Conservation (phyloP, 2,329 filamentous ascomycete genomes). For the Zymoseptoria crescenta region DNA sequence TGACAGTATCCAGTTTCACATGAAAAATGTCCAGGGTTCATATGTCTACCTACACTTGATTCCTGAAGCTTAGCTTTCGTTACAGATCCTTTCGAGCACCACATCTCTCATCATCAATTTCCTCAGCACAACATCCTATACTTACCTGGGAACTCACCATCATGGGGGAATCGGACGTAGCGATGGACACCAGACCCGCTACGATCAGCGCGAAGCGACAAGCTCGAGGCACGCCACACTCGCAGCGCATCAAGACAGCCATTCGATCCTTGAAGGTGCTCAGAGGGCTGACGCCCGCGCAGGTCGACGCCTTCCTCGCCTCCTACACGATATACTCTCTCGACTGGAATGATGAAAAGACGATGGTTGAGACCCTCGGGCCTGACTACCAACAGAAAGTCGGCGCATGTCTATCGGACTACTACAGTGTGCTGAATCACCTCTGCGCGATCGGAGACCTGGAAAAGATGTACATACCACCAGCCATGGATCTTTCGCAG, state of each 20-base stretch:
- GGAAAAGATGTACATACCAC: slow-evolving; percentile 27
- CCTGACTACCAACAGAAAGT: slow-evolving; percentile 22
- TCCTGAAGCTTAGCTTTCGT: background rate
- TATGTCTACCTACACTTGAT: background rate
- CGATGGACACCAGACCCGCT: background rate
- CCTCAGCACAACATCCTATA: background rate
- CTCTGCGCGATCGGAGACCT: slow-evolving; percentile 25
- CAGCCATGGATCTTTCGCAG: slow-evolving; percentile 18
- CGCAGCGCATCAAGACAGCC: slow-evolving; percentile 20
- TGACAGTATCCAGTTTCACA: background rate
- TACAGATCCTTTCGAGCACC: background rate
- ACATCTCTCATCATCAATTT: background rate
- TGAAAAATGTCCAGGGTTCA: background rate
- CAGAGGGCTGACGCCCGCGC: slow-evolving; percentile 17
- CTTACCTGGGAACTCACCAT: background rate
- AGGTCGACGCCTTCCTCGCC: slow-evolving; percentile 25
- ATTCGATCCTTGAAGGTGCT: slow-evolving; percentile 21
- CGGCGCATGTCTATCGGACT: slow-evolving; percentile 22
- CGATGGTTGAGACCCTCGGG: slow-evolving; percentile 22
- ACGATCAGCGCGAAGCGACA: slow-evolving; percentile 2
- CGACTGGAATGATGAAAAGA: slow-evolving; percentile 24
- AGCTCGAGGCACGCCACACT: slow-evolving; percentile 7
- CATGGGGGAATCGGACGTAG: background rate
- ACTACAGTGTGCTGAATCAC: slow-evolving; percentile 26
- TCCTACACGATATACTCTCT: slow-evolving; percentile 26